phyloP scores from a whole-genome alignment of 306 rosid species.

The Quercus bicolor region DNA sequence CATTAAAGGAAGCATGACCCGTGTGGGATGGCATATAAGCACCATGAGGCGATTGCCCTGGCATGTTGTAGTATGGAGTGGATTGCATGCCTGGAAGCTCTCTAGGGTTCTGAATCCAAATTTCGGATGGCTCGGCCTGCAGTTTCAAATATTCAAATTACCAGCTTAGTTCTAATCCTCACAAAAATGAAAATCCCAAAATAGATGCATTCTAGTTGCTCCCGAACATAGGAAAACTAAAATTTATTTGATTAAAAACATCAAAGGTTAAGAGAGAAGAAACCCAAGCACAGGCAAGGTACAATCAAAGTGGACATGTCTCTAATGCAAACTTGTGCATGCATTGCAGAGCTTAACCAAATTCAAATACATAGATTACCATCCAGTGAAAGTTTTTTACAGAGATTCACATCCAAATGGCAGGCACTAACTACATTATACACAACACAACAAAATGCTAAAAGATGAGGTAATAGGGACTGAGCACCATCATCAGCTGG shows the following conservation, averaged over 20 bases:
- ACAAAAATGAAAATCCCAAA: not conserved
- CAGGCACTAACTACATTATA: not conserved
- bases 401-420: not conserved
- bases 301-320: not conserved
- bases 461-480: no score
- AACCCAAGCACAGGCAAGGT: not conserved
- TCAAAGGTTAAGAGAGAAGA: not conserved
- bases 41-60: conserved; percentile 83
- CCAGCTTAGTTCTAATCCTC: not conserved
- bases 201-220: not conserved
- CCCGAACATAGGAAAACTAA: not conserved
- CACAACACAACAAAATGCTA: no score
- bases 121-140: conserved; percentile 95
- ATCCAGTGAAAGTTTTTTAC: not conserved
- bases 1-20: conserved; percentile 72
- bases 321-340: not conserved
- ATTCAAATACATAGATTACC: not conserved
- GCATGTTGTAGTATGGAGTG: conserved; percentile 75
- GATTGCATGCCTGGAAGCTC: conserved; percentile 87
- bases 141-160: conserved; percentile 7
- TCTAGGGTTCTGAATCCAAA: conserved; percentile 95
- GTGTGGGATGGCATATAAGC: conserved; percentile 82
- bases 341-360: not conserved
- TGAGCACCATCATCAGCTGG: not conserved
- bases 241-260: not conserved